These are phyloP conservation scores for Colletotrichum sp. DNA, from an alignment of 2,329 filamentous ascomycete species.

Conservation along the genomic window DNA sequence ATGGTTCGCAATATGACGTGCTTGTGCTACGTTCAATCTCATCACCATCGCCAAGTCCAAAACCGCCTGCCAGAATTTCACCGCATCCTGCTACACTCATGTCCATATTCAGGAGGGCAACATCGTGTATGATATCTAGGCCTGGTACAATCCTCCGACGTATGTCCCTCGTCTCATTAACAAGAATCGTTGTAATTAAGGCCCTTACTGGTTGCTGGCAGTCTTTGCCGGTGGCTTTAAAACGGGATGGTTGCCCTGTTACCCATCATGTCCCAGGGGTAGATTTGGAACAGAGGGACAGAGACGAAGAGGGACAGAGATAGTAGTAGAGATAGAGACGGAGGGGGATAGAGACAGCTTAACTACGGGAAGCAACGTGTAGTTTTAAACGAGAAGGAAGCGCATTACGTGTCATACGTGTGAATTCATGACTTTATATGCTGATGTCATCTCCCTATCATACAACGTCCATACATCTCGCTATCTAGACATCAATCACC, in stretches of 20 bases:
- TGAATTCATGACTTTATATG: background rate
- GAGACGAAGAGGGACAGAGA: background rate
- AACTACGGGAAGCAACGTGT: background rate
- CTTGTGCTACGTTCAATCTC: background rate
- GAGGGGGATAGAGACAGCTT: background rate
- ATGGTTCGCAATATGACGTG: background rate
- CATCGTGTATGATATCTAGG: background rate
- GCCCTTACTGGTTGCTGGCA: background rate
- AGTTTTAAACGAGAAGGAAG: background rate
- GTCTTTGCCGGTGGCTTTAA: background rate
- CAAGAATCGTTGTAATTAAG: background rate
- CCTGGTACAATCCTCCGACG: background rate
- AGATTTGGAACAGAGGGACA: background rate
- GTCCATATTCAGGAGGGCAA: background rate
- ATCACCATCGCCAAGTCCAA: background rate
- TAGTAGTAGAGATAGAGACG: no score
- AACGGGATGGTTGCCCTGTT: background rate
- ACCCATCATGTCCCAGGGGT: background rate
- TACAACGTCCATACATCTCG: background rate
- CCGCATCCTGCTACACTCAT: background rate
- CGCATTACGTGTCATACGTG: background rate
- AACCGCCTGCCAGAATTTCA: background rate
- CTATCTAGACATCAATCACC: background rate
- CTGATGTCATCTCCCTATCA: background rate
- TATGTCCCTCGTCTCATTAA: background rate